Base-by-base conservation (phyloP, 805 yeast genomes). In the Suhomyces faveliae region DNA sequence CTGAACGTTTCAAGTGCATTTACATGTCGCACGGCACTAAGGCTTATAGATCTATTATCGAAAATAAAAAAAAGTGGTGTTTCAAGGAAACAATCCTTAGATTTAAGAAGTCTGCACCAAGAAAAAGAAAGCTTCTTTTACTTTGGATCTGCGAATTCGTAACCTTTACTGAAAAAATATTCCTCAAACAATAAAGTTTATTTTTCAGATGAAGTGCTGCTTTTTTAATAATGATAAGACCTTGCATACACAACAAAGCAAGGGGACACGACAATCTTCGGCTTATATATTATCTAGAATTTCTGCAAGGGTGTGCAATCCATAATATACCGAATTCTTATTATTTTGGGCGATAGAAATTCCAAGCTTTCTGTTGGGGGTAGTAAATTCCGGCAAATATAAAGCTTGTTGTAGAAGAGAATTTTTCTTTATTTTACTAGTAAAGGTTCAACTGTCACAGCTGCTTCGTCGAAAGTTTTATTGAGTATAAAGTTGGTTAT, bases 261-360 rank as follows among this genome's bases (percentile, higher is more conserved):
- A 33, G 37, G 37, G 37, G 37, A 33, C 37, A 33, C 21, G 21
- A 33, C 37, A 33, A 33, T 15, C 19, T 33, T 33, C 19, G 37
- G 37, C 37, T 33, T 33, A 33, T 9, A 9, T 17, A 15, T 33
- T 17, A 33, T 15, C n/a, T 17, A 33, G 12, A 17, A 33, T n/a
- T 15, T 12, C 19, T 33, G 37, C 21, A 33, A 33, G 37, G 37
- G 21, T 33, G 19, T 15, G 37, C 37, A 33, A 33, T 13, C 35
- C 19, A 13, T 33, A 7, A 33, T 17, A 8, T 17, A 33, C 21
- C 13, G n/a, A 5, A n/a, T n/a, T 2, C 2, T 20, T 33, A 33
- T 33, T 33, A 20, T 33, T 33, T n/a, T 27, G 15, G 30, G 30
- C 9, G 4, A n/a, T 27, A 15, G 30, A 27, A 27, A n/a, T 27